Conservation (phyloP, 208 protist species). For the Crithidia expoeki region DNA sequence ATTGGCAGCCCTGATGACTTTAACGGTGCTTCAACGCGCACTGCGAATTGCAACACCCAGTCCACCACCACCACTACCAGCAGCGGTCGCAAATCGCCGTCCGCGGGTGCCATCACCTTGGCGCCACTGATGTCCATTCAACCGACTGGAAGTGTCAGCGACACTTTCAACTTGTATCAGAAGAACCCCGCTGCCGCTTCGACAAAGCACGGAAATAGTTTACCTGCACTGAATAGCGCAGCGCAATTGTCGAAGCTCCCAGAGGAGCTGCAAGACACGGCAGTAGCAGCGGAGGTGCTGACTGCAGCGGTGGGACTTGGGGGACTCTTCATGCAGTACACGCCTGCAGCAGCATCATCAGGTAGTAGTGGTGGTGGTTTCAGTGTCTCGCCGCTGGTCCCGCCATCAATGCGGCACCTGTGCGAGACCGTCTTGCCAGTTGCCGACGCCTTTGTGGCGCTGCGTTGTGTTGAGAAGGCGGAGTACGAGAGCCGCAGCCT, state of each 20-base stretch:
- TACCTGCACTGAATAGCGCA: slow-evolving; percentile 30
- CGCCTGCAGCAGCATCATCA: neutral
- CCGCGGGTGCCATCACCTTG: slow-evolving; percentile 2
- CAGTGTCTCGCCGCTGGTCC: slow-evolving; percentile 56
- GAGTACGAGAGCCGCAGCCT: slow-evolving; percentile 77
- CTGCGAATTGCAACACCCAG: neutral
- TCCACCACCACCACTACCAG: neutral
- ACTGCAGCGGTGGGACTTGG: slow-evolving; percentile 70
- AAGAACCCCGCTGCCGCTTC: no score
- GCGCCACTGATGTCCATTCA: slow-evolving; percentile 24
- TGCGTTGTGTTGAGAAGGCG: slow-evolving; percentile 64
- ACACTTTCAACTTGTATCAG: no score
- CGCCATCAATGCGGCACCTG: slow-evolving; percentile 66
- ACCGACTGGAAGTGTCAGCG: no score
- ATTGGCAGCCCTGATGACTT: neutral
- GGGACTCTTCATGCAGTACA: slow-evolving; percentile 45
- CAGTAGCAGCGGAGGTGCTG: slow-evolving; percentile 70
- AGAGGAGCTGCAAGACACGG: slow-evolving; percentile 82
- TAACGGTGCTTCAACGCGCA: neutral
- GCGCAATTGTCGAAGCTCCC: slow-evolving; percentile 59
- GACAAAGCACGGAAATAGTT: neutral
- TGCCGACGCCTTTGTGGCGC: slow-evolving; percentile 77
- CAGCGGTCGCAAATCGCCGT: neutral
- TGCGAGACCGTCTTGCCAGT: slow-evolving; percentile 76
- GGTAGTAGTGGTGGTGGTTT: slow-evolving; percentile 41